Evolutionary conservation across 2,329 filamentous ascomycete genomes (phyloP), one percentile per base, ranked within the genome.

Genomic region (Pestalotiopsis sp.): DNA sequence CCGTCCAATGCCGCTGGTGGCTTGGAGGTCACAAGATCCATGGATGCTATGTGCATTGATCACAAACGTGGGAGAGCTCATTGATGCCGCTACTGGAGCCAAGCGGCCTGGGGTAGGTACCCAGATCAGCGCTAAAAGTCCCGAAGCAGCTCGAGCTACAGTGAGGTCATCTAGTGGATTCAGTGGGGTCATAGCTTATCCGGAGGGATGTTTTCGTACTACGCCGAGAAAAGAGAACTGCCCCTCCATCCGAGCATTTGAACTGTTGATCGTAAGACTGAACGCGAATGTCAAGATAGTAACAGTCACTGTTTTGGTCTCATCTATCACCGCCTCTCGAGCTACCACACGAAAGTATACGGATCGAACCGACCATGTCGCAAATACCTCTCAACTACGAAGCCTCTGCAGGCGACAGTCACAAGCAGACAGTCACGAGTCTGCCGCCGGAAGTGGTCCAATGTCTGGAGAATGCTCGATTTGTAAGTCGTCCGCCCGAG

Each of bases 381-480:
- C 88, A 91, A 77, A 89, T 91, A 71, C 90, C 91, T 3, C 86
- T 94, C 70, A 92, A 89, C 76, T 91, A 92, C 78, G 91, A 94
- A 79, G 87, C 91, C 68, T 94, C 92, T 6, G 89, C 90, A 64
- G 90, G 91, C 71, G 86, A 91, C 67, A 93, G 89, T 58, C 85
- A 94, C 79, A 91, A 90, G 70, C 89, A 91, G 78, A 80, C 88
- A 68, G 91, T 92, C 48, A 85, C 86, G 68, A 86, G 87, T 9
- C 87, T 98, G 2, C 96, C 96, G 0, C 83, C 86, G 3, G 94
- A 98, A 79, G 96, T 98, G 24, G 87, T 96, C 13, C 91, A 94
- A 75, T 98, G 94, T 77, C 89, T 99, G 26, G 91, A 97, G 78
- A 98, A 98, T 82, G 94, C 95, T 63, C 91, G 95, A 74, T 99